Percentiles rank a stretch among this genome's conserved stretches.
These are phyloP conservation scores for Petunia axillaris DNA, from an alignment of 257 asterid genomes.

Conservation along the genomic window DNA sequence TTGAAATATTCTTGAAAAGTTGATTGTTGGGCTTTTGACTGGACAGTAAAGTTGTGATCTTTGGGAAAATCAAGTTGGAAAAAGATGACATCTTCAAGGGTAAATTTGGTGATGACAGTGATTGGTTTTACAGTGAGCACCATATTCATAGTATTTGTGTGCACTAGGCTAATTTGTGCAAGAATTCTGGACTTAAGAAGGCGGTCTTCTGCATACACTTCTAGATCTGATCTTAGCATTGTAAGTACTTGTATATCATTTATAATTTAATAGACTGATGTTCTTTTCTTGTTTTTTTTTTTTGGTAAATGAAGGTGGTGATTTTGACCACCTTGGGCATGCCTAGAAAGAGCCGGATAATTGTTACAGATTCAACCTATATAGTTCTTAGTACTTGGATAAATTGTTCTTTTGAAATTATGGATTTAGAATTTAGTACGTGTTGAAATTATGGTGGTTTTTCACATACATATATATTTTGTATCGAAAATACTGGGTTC, in stretches of 20 bases:
- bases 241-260: slow-evolving; percentile 51
- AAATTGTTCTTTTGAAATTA: neutral
- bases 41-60: neutral
- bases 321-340: neutral
- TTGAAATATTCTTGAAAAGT: slow-evolving; percentile 21
- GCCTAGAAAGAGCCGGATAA: neutral
- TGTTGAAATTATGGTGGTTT: neutral
- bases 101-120: slow-evolving; percentile 89
- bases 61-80: neutral
- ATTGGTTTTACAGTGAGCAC: slow-evolving; percentile 79
- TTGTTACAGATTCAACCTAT: too few relatives aligned
- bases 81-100: slow-evolving; percentile 56
- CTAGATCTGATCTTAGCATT: slow-evolving; percentile 71
- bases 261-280: neutral
- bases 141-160: slow-evolving; percentile 77
- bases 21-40: slow-evolving; percentile 15
- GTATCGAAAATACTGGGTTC: neutral
- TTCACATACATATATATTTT: neutral
- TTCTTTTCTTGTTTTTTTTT: slow-evolving; percentile 15
- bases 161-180: slow-evolving; percentile 82
- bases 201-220: slow-evolving; percentile 49
- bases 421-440: neutral
- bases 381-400: neutral
- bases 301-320: neutral
- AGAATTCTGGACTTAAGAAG: slow-evolving; percentile 67